Conservation (phyloP, 2,329 filamentous ascomycete genomes). For the Ceratocystis lukuohia region DNA sequence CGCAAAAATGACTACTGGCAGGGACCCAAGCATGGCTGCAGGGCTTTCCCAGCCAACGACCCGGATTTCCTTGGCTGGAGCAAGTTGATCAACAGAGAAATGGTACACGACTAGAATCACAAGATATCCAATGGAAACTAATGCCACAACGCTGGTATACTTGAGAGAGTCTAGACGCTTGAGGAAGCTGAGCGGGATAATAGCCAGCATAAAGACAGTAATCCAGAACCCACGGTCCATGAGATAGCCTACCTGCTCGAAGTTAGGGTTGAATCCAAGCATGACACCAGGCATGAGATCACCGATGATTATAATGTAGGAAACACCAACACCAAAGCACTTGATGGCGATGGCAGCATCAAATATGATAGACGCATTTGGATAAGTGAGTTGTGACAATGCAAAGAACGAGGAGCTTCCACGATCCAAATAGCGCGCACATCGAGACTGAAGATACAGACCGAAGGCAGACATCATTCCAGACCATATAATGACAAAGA, state of each 20-base stretch:
- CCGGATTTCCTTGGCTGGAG: conserved; percentile 60
- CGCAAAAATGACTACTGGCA: conserved; percentile 96
- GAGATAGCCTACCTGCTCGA: conserved; percentile 53
- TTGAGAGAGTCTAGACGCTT: conserved; percentile 87
- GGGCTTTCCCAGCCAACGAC: conserved; percentile 67
- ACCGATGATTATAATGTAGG: conserved; percentile 96
- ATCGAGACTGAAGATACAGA: conserved; percentile 85
- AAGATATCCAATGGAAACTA: conserved; percentile 87
- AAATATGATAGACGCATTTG: conserved; percentile 88
- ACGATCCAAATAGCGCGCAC: conserved; percentile 81
- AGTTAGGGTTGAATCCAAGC: conserved; percentile 58
- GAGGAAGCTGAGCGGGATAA: conserved; percentile 89
- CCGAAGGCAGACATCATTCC: conserved; percentile 81
- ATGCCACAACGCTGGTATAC: conserved; percentile 84
- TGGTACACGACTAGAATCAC: conserved; percentile 89
- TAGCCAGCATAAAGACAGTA: conserved; percentile 89
- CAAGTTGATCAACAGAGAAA: conserved; percentile 66
- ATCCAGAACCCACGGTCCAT: conserved; percentile 94
- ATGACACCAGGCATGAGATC: conserved; percentile 96
- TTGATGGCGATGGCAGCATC: conserved; percentile 94
- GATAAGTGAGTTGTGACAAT: conserved; percentile 92
- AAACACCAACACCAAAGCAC: conserved; percentile 93
- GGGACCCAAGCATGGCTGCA: conserved; percentile 64
- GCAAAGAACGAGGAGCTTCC: conserved; percentile 88
- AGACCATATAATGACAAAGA: conserved; percentile 79